These are phyloP conservation scores for Polyporus arcularius DNA, from an alignment of 768 basidiomycete species.

Conservation along the genomic window DNA sequence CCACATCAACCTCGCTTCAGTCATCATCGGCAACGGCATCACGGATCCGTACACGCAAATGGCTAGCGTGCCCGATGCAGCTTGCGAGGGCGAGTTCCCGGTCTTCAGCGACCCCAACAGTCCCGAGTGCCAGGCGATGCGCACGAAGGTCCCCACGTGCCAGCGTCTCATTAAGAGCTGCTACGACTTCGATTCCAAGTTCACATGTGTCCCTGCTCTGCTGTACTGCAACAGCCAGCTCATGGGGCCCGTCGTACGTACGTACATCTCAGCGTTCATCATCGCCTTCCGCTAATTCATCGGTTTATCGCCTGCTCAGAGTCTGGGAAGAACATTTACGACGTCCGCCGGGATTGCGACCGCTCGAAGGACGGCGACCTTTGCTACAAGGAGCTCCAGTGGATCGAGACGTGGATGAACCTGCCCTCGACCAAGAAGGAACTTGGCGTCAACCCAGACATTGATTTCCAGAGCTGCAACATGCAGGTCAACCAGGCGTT, in stretches of 20 bases:
- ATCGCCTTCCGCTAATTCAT: neutral
- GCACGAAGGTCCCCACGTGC: conserved; percentile 52
- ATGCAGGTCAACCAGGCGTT: conserved; percentile 82
- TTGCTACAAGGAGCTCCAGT: conserved; percentile 79
- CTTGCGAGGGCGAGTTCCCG: conserved; percentile 80
- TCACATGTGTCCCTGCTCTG: conserved; percentile 56
- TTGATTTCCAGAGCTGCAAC: conserved; percentile 72
- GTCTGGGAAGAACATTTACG: conserved; percentile 71
- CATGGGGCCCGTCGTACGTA: conserved; percentile 69
- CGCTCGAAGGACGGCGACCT: conserved; percentile 65
- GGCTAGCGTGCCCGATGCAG: conserved; percentile 78
- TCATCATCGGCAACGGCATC: conserved; percentile 87
- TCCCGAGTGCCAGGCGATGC: conserved; percentile 46
- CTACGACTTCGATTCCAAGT: conserved; percentile 45
- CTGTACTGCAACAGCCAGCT: conserved; percentile 82
- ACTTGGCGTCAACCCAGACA: conserved; percentile 66
- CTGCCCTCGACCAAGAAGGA: conserved; percentile 71
- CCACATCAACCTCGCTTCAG: conserved; percentile 77
- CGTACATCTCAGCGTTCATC: conserved; percentile 26
- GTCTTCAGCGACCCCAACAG: conserved; percentile 64
- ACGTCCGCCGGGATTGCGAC: conserved; percentile 64
- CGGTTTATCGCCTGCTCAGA: neutral
- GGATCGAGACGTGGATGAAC: conserved; percentile 92
- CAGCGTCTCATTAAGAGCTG: conserved; percentile 53
- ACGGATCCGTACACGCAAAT: conserved; percentile 86